Base-by-base conservation (phyloP, 257 asterid species). In the Scutellaria galericulata region DNA sequence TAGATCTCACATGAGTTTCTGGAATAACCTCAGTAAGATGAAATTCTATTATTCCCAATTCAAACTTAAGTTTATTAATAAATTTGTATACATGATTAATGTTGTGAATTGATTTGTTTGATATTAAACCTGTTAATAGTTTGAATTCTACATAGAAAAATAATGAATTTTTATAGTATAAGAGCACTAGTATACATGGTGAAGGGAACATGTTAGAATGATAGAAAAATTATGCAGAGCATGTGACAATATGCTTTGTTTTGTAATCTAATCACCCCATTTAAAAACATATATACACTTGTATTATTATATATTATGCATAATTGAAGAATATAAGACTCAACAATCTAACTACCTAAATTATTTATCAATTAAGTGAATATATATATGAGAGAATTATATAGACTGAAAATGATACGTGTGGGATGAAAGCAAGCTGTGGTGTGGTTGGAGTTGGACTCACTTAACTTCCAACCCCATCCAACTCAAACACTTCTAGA, bases 211-310 rank as follows among this genome's bases (percentile, higher is more conserved):
- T 77, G 81, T 46, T 53, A 46, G 27, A 31, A 31, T 3, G 2
- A 31, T 31, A 31, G 37, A 31, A 3, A 31, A 31, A 31, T 4
- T 4, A 31, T 24, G 40, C 8, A 9, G 7, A 5, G 64, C 64
- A 71, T 74, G 83, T 74, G 79, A 55, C 12, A 47, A 68, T 68
- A 73, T 78, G 66, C 79, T 68, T 54, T 68, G 55, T 54, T 37
- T 63, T 50, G 42, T 18, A 24, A 72, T 50, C 14, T 9, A 35
- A 13, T 7, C 37, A 15, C 24, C 68, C 37, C 35, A 41, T 39
- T 61, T 40, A 18, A 18, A 18, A 18, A 3, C 15, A 31, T 2
- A 31, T 31, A 31, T 31, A 4, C 37, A 31, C 37, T 31, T 2
- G 37, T 27, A 15, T 14, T 2, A 14, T 14, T 7, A 61, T 44